Percentiles rank a stretch among this genome's conserved stretches.
Conservation (phyloP, 352 stramenopile genomes). For the Pythium angustatum region DNA sequence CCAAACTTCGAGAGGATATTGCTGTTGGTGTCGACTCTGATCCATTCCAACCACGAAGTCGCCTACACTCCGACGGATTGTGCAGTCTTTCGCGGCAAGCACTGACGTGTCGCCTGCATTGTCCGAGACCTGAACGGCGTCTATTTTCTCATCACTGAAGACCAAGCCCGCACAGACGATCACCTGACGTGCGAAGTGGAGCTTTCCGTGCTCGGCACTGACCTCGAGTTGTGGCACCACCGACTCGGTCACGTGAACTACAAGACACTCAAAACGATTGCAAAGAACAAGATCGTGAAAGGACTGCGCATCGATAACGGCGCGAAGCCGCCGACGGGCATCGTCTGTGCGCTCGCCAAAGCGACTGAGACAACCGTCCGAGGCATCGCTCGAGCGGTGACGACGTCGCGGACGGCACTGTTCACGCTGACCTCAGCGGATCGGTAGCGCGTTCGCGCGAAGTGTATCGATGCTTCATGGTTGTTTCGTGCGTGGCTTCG, state of each 20-base stretch:
- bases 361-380: background rate
- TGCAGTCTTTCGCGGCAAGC: background rate
- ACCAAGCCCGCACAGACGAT: background rate
- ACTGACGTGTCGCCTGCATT: background rate
- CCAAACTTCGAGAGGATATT: constrained; percentile 1
- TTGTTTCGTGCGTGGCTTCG: background rate
- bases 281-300: constrained; percentile 5
- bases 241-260: constrained; percentile 2
- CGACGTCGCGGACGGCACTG: background rate
- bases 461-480: constrained; percentile 10
- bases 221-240: constrained; percentile 8
- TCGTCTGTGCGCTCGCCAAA: constrained; percentile 11
- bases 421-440: constrained; percentile 12
- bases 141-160: constrained; percentile 1
- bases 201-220: background rate
- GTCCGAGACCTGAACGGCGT: constrained; percentile 1
- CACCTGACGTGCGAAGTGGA: background rate
- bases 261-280: constrained; percentile 2
- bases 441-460: constrained; percentile 1
- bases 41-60: constrained; percentile 1
- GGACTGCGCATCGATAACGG: constrained; percentile 1
- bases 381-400: background rate
- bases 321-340: background rate
- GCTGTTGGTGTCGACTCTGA: constrained; percentile 3
- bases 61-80: background rate